Evolutionary conservation across 257 asterid genomes (phyloP).

Genomic region (Voacanga thouarsii): DNA sequence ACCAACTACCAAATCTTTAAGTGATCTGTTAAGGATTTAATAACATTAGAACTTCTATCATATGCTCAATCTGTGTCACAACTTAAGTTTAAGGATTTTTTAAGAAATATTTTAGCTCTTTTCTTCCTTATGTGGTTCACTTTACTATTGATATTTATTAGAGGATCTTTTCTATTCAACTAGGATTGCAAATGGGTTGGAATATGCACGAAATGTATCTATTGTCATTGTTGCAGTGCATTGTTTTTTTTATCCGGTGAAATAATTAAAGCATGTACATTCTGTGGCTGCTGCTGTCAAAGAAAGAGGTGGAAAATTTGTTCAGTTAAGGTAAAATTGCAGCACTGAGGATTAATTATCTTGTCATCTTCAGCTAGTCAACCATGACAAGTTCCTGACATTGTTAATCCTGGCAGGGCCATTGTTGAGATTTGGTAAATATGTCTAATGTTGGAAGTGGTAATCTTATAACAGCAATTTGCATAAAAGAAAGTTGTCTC

Average conservation of each 20-base stretch:
- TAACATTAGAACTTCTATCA: not conserved
- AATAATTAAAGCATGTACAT: not conserved
- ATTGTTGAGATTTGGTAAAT: not conserved
- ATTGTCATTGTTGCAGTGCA: not conserved
- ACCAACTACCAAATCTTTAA: not conserved
- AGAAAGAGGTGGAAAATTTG: not conserved
- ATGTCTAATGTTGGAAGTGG: not conserved
- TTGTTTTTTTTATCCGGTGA: not conserved
- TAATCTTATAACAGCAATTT: not conserved
- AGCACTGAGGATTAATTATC: not conserved
- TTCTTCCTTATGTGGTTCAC: not conserved
- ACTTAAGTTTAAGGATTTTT: not conserved
- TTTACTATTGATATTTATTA: too few species aligned
- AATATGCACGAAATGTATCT: not conserved
- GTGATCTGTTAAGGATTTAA: not conserved
- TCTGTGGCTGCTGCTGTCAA: not conserved
- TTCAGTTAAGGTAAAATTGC: not conserved
- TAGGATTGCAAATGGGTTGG: too few species aligned
- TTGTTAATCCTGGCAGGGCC: not conserved
- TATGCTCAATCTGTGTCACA: not conserved
- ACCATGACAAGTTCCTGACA: not conserved
- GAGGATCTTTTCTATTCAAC: too few species aligned
- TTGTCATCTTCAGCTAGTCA: constrained; percentile 2
- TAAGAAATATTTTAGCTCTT: not conserved
- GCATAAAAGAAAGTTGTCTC: not conserved